Conservation (phyloP, 495 filamentous ascomycete genomes). For the Penicillium manginii region DNA sequence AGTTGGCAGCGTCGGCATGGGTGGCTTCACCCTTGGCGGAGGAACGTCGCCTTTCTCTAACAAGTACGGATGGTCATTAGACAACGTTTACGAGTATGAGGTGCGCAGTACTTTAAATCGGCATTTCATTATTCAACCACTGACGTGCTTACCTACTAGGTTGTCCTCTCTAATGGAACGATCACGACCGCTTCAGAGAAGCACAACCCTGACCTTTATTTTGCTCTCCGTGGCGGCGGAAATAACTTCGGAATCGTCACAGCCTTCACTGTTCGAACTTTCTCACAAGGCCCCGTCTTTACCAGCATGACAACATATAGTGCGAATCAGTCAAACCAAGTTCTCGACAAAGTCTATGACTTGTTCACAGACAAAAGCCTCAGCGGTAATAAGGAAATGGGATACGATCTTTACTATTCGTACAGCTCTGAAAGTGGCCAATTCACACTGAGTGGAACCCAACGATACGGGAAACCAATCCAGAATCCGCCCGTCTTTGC, state of each 20-base stretch:
- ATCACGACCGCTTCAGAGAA: constrained; percentile 37
- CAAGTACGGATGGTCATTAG: constrained; percentile 41
- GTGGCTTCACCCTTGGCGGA: constrained; percentile 43
- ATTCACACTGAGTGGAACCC: constrained; percentile 12
- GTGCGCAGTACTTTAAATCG: constrained; percentile 45
- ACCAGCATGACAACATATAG: constrained; percentile 8
- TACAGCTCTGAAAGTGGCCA: neutral
- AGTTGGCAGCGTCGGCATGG: constrained; percentile 46
- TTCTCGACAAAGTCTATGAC: constrained; percentile 22
- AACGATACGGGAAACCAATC: constrained; percentile 18
- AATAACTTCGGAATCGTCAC: constrained; percentile 53
- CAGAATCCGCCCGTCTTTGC: constrained; percentile 13
- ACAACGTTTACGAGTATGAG: constrained; percentile 36
- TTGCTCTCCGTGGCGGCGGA: constrained; percentile 50
- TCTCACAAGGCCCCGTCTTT: constrained; percentile 16
- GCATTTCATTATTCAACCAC: no score
- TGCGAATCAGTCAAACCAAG: constrained; percentile 10
- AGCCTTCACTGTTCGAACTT: constrained; percentile 22
- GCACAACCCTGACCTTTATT: constrained; percentile 43
- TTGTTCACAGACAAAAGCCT: constrained; percentile 7
- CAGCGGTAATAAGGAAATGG: neutral
- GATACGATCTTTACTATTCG: neutral
- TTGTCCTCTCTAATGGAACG: constrained; percentile 49
- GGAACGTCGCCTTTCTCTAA: constrained; percentile 40
- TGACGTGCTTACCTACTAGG: no score